These are phyloP conservation scores for Cordyceps militaris DNA, from an alignment of 2,329 filamentous ascomycete genomes.

Conservation along the genomic window DNA sequence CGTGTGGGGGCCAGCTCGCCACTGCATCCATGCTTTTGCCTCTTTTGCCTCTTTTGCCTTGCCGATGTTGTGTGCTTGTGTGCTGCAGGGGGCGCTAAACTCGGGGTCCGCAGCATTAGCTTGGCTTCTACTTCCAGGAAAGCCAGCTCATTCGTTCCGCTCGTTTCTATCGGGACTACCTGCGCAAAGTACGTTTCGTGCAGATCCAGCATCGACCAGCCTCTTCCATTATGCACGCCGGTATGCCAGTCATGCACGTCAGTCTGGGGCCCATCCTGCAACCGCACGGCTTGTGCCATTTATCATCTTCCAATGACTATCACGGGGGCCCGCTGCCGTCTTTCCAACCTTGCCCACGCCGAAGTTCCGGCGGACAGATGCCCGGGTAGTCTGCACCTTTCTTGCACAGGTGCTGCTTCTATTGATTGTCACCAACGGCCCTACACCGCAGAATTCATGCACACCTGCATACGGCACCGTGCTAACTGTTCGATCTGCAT, in stretches of 20 bases:
- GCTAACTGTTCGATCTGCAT: neutral
- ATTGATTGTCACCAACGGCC: neutral
- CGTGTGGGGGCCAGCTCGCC: neutral
- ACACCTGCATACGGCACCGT: neutral
- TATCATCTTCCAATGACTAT: neutral
- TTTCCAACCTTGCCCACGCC: neutral
- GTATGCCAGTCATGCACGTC: constrained; percentile 6
- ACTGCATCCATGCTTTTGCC: neutral
- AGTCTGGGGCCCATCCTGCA: neutral
- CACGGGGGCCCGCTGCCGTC: neutral
- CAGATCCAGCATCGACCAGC: constrained; percentile 2
- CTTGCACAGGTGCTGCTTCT: neutral
- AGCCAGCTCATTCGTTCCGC: neutral
- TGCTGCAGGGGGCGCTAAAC: neutral
- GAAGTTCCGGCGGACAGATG: neutral
- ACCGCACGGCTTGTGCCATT: neutral
- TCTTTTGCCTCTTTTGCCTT: neutral
- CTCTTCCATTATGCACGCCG: constrained; percentile 1
- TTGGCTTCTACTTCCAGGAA: neutral
- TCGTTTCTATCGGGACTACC: neutral
- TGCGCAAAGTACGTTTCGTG: neutral
- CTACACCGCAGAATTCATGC: neutral
- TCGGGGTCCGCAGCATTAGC: constrained; percentile 4
- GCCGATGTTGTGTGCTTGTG: neutral
- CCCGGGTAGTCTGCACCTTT: neutral